These are phyloP conservation scores for Letharia columbiana DNA, from an alignment of 495 filamentous ascomycete genomes.

Conservation along the genomic window DNA sequence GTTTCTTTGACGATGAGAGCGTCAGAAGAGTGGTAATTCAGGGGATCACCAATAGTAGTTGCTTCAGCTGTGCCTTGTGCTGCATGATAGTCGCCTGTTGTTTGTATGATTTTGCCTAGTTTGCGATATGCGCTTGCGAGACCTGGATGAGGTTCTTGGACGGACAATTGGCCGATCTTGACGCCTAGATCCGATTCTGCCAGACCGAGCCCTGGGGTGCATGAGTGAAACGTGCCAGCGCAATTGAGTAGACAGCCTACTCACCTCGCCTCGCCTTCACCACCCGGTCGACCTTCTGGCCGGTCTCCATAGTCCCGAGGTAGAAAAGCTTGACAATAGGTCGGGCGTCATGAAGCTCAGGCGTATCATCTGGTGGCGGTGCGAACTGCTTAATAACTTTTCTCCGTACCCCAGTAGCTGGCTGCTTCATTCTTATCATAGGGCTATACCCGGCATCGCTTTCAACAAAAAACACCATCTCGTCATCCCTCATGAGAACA, in stretches of 20 bases:
- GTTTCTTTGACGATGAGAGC: conserved; percentile 99
- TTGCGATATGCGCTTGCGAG: conserved; percentile 87
- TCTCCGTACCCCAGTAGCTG: conserved; percentile 87
- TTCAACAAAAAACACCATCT: conserved; percentile 95
- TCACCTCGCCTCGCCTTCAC: conserved; percentile 88
- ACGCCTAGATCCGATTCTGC: conserved; percentile 90
- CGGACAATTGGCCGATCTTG: conserved; percentile 73
- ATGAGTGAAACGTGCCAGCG: background rate
- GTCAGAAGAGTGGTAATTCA: conserved; percentile 91
- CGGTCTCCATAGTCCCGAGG: conserved; percentile 85
- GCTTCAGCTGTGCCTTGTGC: conserved; percentile 96
- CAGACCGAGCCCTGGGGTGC: conserved; percentile 65
- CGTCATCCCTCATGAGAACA: conserved; percentile 86
- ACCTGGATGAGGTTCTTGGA: conserved; percentile 83
- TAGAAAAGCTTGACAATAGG: conserved; percentile 95
- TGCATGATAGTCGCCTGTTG: conserved; percentile 90
- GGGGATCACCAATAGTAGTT: conserved; percentile 84
- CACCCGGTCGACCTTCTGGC: conserved; percentile 88
- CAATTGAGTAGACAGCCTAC: conserved; percentile 20
- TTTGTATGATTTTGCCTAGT: conserved; percentile 85
- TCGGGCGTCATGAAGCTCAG: conserved; percentile 80
- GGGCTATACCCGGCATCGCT: conserved; percentile 98
- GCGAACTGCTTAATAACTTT: conserved; percentile 98
- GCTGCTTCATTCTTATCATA: conserved; percentile 89
- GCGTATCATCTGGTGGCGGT: conserved; percentile 93